Evolutionary conservation across 2,329 filamentous ascomycete genomes (phyloP), one percentile per base, ranked within the genome.

Genomic region (Colletotrichum horii): DNA sequence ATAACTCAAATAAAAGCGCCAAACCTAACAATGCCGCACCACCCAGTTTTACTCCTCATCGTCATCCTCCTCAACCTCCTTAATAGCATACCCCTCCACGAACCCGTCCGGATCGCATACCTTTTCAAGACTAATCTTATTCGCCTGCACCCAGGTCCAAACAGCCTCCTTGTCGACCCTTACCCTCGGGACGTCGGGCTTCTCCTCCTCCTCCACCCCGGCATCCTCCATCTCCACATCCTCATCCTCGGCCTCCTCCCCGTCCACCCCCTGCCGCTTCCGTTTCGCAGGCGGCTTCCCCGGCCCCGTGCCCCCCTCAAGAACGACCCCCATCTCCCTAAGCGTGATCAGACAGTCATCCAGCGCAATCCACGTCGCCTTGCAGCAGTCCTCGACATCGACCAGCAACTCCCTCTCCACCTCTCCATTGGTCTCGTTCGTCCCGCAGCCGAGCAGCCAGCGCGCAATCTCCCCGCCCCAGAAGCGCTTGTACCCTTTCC

Each of bases 391-490:
- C 64, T 92, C 89, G 14, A 98, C 87, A 14, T 93, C 93, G 0
- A 92, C 85, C 69, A 96, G 84, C 6, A 87, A 81, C 22, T 36
- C 60, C 36, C 66, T 48, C 1, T 75, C 70, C 12, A 66, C 48
- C 11, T 30, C 70, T 2, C 28, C 70, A 4, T 38, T 26, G n/a
- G n/a, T 14, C 43, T 22, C 43, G 16, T 69, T 73, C 7, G 78
- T 65, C 24, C 64, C 43, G 58, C 74, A 76, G 28, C 80, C 80
- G 11, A 93, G 82, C 9, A 93, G 79, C 89, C 90, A 94, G n/a
- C 95, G 89, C 8, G 93, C 93, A 77, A 98, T 93, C 79, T 97
- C 95, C 58, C 94, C 93, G 2, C 93, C 93, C 96, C 96, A 98
- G 84, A 94, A 98, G 8, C 94, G 90, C 79, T 90, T 89, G 85